Evolutionary conservation across 805 yeast genomes (phyloP).

Genomic region (Candida montana): DNA sequence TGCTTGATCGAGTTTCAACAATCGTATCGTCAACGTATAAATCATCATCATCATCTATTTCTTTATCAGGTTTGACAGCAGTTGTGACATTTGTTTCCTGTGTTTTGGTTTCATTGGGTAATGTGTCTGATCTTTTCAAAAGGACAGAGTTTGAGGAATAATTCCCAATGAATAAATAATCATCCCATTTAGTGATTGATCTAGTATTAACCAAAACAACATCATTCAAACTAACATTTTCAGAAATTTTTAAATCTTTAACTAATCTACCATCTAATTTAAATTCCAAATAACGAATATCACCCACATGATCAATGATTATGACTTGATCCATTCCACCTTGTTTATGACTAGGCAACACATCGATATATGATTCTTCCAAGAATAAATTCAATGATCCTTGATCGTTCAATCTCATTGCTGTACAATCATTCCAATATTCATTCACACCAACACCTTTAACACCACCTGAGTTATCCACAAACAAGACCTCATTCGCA

Average conservation of each 20-base stretch:
- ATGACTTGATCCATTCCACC: constrained; percentile 25
- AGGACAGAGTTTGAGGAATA: constrained; percentile 55
- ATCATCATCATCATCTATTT: constrained; percentile 38
- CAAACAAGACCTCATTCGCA: constrained; percentile 68
- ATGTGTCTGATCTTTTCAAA: constrained; percentile 24
- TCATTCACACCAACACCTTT: constrained; percentile 60
- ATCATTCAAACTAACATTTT: constrained; percentile 24
- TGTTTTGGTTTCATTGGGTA: background rate
- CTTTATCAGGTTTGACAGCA: constrained; percentile 35
- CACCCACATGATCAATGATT: constrained; percentile 32
- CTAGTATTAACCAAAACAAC: constrained; percentile 30
- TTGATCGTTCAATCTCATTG: constrained; percentile 41
- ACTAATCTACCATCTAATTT: constrained; percentile 34
- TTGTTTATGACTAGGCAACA: constrained; percentile 22
- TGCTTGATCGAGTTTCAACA: constrained; percentile 19
- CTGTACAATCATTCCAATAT: constrained; percentile 39
- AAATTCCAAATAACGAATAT: constrained; percentile 25
- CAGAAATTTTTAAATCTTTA: constrained; percentile 20
- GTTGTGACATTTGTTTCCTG: constrained; percentile 7
- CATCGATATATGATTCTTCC: constrained; percentile 43
- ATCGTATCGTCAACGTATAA: constrained; percentile 25
- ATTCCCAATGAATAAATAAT: constrained; percentile 54
- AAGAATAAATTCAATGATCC: constrained; percentile 46
- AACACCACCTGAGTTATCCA: constrained; percentile 70
- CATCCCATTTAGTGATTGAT: constrained; percentile 19